Base-by-base conservation (phyloP, 768 basidiomycete species). In the Guyanaporus albipodus region DNA sequence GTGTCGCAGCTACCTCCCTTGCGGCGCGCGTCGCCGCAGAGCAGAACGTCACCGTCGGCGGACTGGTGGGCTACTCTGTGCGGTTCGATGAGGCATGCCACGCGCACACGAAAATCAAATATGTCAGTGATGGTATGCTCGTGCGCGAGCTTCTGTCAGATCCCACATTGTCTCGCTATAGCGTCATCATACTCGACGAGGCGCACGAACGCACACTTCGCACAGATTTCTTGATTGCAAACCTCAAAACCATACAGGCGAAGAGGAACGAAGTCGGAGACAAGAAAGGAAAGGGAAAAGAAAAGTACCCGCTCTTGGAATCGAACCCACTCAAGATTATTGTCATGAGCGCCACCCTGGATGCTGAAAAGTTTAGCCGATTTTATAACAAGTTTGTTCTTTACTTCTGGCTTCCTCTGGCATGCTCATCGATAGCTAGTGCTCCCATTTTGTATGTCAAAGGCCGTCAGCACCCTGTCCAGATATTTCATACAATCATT, bases 51-150 rank as follows among this genome's bases (percentile, higher is more conserved):
- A 57, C 76, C 1, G 63, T 97, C 3, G 96, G 96, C 36, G 69
- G 76, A 6, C 68, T 82, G 21, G 91, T 99, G 32, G 95, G 96
- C 6, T 99, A 99, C 66, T 82, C 91, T 2, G 92, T 99, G 31
- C 88, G 96, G 12, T 99, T 99, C 66, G 92, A 98, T 63, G 95
- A 98, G 59, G 71, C 78, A 17, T 78, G 76, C 11, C 74, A 81
- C 9, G 61, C 77, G 0, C 71, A 79, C 2, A 99, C 96, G 4
- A 79, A 84, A 38, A 87, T 98, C 68, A 98, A 97, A 69, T 99
- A 92, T 62, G 77, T 96, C 67, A 98, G 94, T 45, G 96, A 99
- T 58, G 96, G 96, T 52, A 97, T 98, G 89, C 83, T 98, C 54
- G 85, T 94, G 34, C 81, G 93, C 34, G 96, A 99, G 73, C 78